Percentiles rank a stretch among this genome's conserved stretches.
phyloP scores from a whole-genome alignment of 257 asterid genomes.

The Prunella vulgaris region DNA sequence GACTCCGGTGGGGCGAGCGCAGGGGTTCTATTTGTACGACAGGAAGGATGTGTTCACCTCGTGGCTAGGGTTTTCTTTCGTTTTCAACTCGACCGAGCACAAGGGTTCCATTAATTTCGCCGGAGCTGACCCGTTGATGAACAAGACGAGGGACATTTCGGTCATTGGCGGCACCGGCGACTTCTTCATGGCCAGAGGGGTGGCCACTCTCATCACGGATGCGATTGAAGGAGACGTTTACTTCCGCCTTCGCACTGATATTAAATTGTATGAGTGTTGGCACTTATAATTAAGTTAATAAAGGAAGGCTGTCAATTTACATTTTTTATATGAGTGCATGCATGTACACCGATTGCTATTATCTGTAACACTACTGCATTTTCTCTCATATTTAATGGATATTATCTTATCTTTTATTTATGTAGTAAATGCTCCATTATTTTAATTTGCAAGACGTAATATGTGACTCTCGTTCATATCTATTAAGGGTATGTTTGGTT shows the following conservation, averaged over 20 bases:
- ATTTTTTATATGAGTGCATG: too few species aligned
- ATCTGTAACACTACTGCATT: too few species aligned
- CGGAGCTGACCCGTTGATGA: constrained; percentile 73
- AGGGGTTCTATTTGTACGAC: constrained; percentile 64
- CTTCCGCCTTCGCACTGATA: constrained; percentile 56
- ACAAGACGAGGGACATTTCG: constrained; percentile 72
- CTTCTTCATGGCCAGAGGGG: constrained; percentile 83
- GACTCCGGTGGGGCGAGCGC: constrained; percentile 69
- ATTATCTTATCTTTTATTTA: too few species aligned
- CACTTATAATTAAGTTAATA: neutral
- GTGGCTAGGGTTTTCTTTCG: constrained; percentile 71
- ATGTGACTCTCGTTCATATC: too few species aligned
- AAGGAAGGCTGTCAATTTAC: too few species aligned
- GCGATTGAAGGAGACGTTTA: constrained; percentile 68
- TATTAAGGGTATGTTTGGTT: too few species aligned
- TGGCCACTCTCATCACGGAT: constrained; percentile 66
- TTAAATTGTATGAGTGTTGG: constrained; percentile 77
- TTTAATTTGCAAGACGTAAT: too few species aligned
- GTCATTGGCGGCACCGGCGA: constrained; percentile 89
- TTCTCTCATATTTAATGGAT: too few species aligned
- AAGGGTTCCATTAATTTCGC: constrained; percentile 61
- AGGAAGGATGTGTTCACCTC: constrained; percentile 41
- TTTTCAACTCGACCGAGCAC: constrained; percentile 54
- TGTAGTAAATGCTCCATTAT: too few species aligned
- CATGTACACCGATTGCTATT: too few species aligned